These are phyloP conservation scores for Beauveria sp. DNA, from an alignment of 2,329 filamentous ascomycete genomes.

Conservation along the genomic window DNA sequence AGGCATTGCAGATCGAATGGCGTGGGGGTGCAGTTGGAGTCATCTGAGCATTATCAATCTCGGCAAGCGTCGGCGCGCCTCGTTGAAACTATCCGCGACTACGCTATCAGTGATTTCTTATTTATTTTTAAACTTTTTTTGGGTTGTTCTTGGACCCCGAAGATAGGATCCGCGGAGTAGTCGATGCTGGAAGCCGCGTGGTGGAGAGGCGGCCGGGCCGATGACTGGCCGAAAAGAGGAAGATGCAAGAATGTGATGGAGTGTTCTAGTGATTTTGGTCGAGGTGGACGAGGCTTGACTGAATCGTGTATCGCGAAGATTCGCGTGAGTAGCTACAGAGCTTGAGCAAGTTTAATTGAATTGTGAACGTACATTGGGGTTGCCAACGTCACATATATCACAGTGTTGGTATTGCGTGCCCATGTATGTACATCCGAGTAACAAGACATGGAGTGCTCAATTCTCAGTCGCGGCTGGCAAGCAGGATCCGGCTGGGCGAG, in stretches of 20 bases:
- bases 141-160: not conserved
- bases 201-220: not conserved
- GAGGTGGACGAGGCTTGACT: not conserved
- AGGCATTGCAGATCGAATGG: not conserved
- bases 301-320: too few relatives aligned
- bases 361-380: too few relatives aligned
- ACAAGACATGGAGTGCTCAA: too few relatives aligned
- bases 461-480: too few relatives aligned
- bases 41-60: slow-evolving; percentile 6
- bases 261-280: not conserved
- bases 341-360: too few relatives aligned
- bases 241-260: not conserved
- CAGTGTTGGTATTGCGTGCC: too few relatives aligned
- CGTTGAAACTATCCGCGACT: not conserved
- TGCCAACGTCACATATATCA: too few relatives aligned
- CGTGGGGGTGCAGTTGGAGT: not conserved
- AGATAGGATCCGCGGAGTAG: not conserved
- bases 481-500: too few relatives aligned
- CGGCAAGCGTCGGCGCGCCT: slow-evolving; percentile 4
- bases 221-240: not conserved
- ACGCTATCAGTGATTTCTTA: not conserved
- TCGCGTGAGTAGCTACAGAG: too few relatives aligned
- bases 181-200: not conserved
- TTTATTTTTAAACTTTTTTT: too few relatives aligned
- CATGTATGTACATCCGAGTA: too few relatives aligned